Percentiles rank a stretch among this genome's conserved stretches.
Evolutionary conservation across 2,329 filamentous ascomycete genomes (phyloP).

Genomic region (Pezicula rhizophila): DNA sequence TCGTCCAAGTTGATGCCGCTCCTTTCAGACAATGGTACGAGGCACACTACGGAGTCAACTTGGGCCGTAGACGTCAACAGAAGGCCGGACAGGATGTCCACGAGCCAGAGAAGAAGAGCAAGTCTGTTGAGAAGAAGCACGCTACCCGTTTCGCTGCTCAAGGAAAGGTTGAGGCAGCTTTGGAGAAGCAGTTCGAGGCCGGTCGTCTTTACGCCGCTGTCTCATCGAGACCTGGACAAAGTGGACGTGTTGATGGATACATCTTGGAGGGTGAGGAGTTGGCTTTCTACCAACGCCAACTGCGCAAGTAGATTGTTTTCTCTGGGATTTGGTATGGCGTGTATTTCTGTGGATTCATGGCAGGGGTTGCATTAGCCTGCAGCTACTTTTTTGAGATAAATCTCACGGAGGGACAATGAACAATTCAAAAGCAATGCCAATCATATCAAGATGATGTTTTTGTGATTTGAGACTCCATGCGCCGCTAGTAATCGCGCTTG

Average conservation of each 20-base stretch:
- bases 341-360: constrained; percentile 27
- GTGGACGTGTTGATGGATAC: constrained; percentile 93
- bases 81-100: constrained; percentile 47
- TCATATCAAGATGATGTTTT: neutral
- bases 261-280: constrained; percentile 99
- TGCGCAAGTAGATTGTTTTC: constrained; percentile 77
- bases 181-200: constrained; percentile 99
- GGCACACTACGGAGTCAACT: constrained; percentile 90
- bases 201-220: constrained; percentile 94
- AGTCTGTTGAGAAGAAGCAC: constrained; percentile 95
- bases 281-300: constrained; percentile 99
- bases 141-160: constrained; percentile 70
- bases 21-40: constrained; percentile 99
- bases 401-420: constrained; percentile 16
- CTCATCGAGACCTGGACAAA: constrained; percentile 91
- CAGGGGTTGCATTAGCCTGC: constrained; percentile 24
- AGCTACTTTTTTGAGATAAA: constrained; percentile 14
- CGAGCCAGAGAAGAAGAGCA: constrained; percentile 80
- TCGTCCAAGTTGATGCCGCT: constrained; percentile 97
- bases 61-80: constrained; percentile 88
- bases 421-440: constrained; percentile 24
- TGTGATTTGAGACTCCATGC: neutral
- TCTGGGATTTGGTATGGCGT: constrained; percentile 20
- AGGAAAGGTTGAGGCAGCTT: constrained; percentile 86
- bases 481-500: neutral